A percentile compares a stretch with the other conserved stretches of the same genome.
phyloP scores from a whole-genome alignment of 2,329 filamentous ascomycete genomes.

The Tolypocladium album region DNA sequence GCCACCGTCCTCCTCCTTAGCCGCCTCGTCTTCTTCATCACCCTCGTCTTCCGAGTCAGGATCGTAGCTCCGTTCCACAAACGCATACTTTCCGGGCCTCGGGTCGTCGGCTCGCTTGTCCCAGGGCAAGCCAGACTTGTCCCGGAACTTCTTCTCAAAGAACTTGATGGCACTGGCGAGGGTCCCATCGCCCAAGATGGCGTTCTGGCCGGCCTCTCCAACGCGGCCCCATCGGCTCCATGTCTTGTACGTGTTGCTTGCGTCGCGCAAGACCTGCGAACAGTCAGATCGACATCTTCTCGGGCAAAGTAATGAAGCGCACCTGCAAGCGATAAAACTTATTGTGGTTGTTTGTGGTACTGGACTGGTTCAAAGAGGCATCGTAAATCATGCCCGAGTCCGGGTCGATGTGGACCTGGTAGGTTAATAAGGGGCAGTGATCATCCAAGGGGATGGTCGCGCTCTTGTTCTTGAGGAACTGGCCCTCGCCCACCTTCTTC shows the following conservation, averaged over 20 bases:
- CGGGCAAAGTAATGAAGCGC: conserved; percentile 7
- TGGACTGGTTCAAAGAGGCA: conserved; percentile 69
- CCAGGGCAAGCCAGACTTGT: conserved; percentile 50
- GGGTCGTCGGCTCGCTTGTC: conserved; percentile 41
- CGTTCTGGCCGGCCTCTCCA: conserved; percentile 43
- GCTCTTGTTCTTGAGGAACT: conserved; percentile 35
- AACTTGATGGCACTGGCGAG: conserved; percentile 33
- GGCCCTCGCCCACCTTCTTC: conserved; percentile 27
- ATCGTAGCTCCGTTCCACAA: conserved; percentile 68
- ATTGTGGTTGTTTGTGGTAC: conserved; percentile 62
- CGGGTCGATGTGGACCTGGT: conserved; percentile 54
- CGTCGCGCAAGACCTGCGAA: conserved; percentile 30
- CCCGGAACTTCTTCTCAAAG: conserved; percentile 52
- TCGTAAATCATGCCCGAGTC: conserved; percentile 59
- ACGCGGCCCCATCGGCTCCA: conserved; percentile 82
- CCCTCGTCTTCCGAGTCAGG: conserved; percentile 33
- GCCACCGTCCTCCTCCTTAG: conserved; percentile 24
- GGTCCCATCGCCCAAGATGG: conserved; percentile 28
- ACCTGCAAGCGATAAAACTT: conserved; percentile 74
- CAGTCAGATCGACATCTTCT: conserved; percentile 1
- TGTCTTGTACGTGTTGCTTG: conserved; percentile 34
- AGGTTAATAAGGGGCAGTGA: conserved; percentile 22
- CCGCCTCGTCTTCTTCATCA: conserved; percentile 11
- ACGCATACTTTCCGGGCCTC: conserved; percentile 63
- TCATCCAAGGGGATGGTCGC: conserved; percentile 41